These are phyloP conservation scores for Moringa oleifera DNA, from an alignment of 345 rosid genomes.

Conservation along the genomic window DNA sequence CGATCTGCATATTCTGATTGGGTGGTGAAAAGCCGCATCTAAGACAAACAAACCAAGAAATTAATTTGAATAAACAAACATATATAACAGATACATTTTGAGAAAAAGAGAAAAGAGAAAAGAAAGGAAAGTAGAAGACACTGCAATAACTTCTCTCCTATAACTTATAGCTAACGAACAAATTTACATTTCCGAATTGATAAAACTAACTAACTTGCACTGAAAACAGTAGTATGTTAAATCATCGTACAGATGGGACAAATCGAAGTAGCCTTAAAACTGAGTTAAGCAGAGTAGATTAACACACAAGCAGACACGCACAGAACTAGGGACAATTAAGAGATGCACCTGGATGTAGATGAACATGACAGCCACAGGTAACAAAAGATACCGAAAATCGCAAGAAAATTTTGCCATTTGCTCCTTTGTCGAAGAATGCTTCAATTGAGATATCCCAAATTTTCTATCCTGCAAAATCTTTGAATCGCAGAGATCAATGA, in stretches of 20 bases:
- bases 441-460: neutral
- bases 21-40: conserved; percentile 79
- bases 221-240: neutral
- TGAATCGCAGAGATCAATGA: conserved; percentile 3
- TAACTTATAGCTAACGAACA: neutral
- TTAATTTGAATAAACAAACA: neutral
- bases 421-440: neutral
- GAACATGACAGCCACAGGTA: conserved; percentile 69
- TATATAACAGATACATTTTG: too few relatives aligned
- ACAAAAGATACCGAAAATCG: conserved; percentile 73
- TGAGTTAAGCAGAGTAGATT: neutral
- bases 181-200: neutral
- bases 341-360: conserved; percentile 75
- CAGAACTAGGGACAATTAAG: neutral
- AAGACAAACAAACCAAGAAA: neutral
- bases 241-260: neutral
- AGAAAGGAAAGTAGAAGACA: neutral
- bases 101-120: neutral
- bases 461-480: neutral
- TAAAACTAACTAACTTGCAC: neutral
- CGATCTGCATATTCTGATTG: conserved; percentile 84
- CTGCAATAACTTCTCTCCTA: neutral
- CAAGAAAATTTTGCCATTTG: conserved; percentile 45
- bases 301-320: neutral
- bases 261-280: neutral